Percentiles rank a stretch among this genome's conserved stretches.
These are phyloP conservation scores for Sambucus nigra DNA, from an alignment of 129 eudicot genomes.

Conservation along the genomic window DNA sequence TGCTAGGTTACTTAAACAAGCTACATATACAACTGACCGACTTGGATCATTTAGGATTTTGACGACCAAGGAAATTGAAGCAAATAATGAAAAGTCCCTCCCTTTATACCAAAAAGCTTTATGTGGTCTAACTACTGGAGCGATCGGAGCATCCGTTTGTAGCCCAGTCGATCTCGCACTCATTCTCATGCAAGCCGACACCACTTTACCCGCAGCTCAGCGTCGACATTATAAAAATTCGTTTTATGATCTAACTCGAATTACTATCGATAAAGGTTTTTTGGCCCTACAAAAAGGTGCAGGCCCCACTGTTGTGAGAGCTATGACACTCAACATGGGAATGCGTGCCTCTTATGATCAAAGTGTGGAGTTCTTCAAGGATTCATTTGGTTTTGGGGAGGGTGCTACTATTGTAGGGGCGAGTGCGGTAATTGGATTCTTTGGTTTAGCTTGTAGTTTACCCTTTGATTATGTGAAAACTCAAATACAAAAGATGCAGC, in stretches of 20 bases:
- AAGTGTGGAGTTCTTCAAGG: conserved; percentile 32
- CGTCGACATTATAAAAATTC: conserved; percentile 38
- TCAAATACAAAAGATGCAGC: too few species aligned
- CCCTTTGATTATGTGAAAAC: too few species aligned
- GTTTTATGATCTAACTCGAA: conserved; percentile 38
- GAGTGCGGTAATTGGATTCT: conserved; percentile 36
- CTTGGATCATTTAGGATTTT: conserved; percentile 34
- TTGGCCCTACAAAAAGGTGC: conserved; percentile 36
- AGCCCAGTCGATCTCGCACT: too few species aligned
- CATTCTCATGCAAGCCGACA: conserved; percentile 54
- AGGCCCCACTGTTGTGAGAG: conserved; percentile 43
- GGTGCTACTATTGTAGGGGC: conserved; percentile 37
- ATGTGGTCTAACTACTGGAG: too few species aligned
- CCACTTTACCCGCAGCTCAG: conserved; percentile 40
- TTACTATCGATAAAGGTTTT: conserved; percentile 33
- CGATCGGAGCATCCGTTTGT: too few species aligned
- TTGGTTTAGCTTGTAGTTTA: conserved; percentile 41
- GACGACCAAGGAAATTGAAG: conserved; percentile 37
- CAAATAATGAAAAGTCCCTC: conserved; percentile 41
- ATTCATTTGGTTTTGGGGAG: conserved; percentile 34
- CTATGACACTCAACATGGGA: conserved; percentile 46
- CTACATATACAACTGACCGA: too few species aligned
- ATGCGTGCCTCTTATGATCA: conserved; percentile 56
- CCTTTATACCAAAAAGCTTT: conserved; percentile 42
- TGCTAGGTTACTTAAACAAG: too few species aligned